Base-by-base conservation (phyloP, 352 stramenopile genomes). In the Elongisporangium anandrum region DNA sequence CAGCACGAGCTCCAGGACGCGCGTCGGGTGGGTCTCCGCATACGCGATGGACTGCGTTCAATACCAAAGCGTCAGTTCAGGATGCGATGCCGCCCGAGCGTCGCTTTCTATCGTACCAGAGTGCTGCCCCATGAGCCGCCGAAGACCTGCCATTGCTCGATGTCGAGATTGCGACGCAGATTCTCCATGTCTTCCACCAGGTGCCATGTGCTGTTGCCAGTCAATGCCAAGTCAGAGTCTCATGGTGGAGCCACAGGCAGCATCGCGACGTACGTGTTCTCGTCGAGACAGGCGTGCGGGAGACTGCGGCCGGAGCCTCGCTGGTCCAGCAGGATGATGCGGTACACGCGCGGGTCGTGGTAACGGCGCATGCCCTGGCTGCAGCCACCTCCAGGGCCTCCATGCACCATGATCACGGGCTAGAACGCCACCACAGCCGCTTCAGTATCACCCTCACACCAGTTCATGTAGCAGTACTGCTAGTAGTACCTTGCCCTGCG, bases 121-220 rank as follows among this genome's bases (percentile, higher is more conserved):
- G 94, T 98, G 55, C 83, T 96, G 21, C 96, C 96, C 96, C 96
- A 99, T 1, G 87, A 97, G 48, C 96, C 96, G 12, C 96, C 96
- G 57, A 98, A 94, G 23, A 99, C 88, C 59, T 95, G 87, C 92
- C 92, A 98, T 50, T 87, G 82, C 19, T 97, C 84, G 60, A 98
- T 88, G 3, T 74, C 21, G 12, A 98, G 77, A 26, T 97, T 72
- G 9, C 82, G 65, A 6, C 93, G 75, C 45, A 99, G 72, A 34
- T 77, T 83, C 72, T 99, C 94, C 70, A 98, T 96, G 77, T 99
- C 96, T 22, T 96, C 71, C 0, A 99, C 85, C 56, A 98, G 70
- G 50, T 96, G 77, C 74, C 87, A 88, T 57, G 97, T 97, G 41
- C 75, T 83, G 26, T n/a, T n/a, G n/a, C n/a, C 24, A 63, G 34